Evolutionary conservation across 345 rosid species (phyloP).

Genomic region (Melaleuca alternifolia): DNA sequence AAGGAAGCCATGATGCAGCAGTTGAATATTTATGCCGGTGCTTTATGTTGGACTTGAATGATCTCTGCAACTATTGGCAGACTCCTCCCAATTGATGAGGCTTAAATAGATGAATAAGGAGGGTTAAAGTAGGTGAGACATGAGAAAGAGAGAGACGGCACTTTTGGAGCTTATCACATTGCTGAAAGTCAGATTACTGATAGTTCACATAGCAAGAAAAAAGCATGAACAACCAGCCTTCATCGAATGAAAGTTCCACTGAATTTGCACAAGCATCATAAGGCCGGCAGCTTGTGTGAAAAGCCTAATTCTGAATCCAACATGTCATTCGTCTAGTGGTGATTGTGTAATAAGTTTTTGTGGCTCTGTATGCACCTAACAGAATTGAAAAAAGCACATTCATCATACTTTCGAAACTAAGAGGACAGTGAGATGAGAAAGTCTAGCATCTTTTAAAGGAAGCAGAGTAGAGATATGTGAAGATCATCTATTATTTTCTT

Average conservation of each 20-base stretch:
- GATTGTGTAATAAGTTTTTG: neutral
- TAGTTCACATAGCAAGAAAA: neutral
- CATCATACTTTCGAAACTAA: neutral
- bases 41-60: neutral
- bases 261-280: neutral
- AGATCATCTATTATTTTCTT: neutral
- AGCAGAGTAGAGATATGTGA: neutral
- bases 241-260: neutral
- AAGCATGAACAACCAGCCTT: neutral
- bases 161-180: neutral
- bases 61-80: neutral
- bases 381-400: neutral
- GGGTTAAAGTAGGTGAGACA: neutral
- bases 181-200: neutral
- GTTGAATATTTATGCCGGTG: neutral
- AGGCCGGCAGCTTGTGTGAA: neutral
- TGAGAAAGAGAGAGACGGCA: neutral
- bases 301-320: neutral
- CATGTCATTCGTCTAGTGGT: neutral
- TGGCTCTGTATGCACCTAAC: neutral
- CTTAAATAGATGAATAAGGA: neutral
- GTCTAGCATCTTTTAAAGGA: neutral
- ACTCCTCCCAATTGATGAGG: neutral
- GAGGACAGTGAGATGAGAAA: neutral
- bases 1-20: neutral